phyloP scores from a whole-genome alignment of 352 stramenopile genomes.

The Pseudoperonospora humuli region DNA sequence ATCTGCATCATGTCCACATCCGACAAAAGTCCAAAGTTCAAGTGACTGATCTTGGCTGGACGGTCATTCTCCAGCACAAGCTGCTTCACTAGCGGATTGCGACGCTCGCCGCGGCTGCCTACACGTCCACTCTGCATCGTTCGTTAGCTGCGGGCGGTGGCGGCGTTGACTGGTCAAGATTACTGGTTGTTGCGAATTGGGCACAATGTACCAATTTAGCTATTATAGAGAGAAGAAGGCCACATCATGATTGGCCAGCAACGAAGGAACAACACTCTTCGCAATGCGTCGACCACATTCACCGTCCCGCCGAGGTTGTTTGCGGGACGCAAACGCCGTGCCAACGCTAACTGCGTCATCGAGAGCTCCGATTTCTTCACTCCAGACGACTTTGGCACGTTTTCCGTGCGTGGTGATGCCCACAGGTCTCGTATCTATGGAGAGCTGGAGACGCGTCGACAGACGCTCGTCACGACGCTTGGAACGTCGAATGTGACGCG shows the following conservation, averaged over 20 bases:
- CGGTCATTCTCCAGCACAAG: conserved; percentile 85
- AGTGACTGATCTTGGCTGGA: conserved; percentile 92
- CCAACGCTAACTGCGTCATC: neutral
- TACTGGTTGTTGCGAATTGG: conserved; percentile 8
- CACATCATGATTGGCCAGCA: no score
- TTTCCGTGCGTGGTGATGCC: conserved; percentile 23
- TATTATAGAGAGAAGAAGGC: no score
- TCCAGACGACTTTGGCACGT: conserved; percentile 26
- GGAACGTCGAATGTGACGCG: neutral
- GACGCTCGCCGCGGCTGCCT: conserved; percentile 36
- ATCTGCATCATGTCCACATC: conserved; percentile 94
- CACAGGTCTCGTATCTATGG: conserved; percentile 22
- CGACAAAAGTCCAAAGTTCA: conserved; percentile 97
- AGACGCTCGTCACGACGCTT: conserved; percentile 13
- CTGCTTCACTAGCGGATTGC: conserved; percentile 85
- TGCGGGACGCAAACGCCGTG: conserved; percentile 36
- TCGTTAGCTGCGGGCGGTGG: no score
- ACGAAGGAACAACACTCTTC: no score
- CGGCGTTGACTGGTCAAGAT: conserved; percentile 1
- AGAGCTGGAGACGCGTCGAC: conserved; percentile 18
- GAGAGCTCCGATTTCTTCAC: conserved; percentile 26
- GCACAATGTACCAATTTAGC: no score
- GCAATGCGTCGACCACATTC: conserved; percentile 21
- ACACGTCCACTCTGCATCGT: conserved; percentile 33
- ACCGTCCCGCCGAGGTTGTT: conserved; percentile 37